phyloP scores from a whole-genome alignment of 257 asterid genomes.

The Salvia splendens region DNA sequence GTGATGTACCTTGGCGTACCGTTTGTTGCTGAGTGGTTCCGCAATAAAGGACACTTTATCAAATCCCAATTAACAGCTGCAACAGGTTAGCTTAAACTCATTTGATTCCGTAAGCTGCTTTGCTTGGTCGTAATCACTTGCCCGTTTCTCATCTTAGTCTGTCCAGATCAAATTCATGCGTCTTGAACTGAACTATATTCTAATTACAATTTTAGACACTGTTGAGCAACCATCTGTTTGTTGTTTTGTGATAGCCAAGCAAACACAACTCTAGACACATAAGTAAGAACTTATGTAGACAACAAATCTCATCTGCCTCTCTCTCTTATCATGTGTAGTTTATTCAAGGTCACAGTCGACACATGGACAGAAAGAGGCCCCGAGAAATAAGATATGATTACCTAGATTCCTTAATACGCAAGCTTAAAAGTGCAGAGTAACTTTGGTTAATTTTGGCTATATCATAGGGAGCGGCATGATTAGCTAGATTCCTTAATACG shows the following conservation, averaged over 20 bases:
- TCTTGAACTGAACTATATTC: constrained; percentile 21
- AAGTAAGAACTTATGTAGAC: too few relatives aligned
- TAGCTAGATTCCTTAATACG: too few relatives aligned
- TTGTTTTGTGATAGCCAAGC: background rate
- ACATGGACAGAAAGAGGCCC: too few relatives aligned
- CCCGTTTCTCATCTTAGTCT: constrained; percentile 18
- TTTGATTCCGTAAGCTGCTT: background rate
- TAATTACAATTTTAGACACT: constrained; percentile 1
- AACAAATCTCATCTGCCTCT: too few relatives aligned
- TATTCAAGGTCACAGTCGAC: too few relatives aligned
- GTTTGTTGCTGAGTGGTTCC: constrained; percentile 97
- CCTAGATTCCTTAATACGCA: background rate
- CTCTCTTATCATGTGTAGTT: too few relatives aligned
- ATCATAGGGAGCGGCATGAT: too few relatives aligned
- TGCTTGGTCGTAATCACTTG: constrained; percentile 14
- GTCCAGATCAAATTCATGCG: constrained; percentile 19
- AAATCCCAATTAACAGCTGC: constrained; percentile 99
- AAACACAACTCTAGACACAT: background rate
- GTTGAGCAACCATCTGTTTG: background rate
- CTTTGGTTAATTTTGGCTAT: too few relatives aligned
- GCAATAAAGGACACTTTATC: constrained; percentile 94
- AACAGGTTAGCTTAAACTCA: constrained; percentile 59
- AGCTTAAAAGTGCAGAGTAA: background rate
- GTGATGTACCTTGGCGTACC: constrained; percentile 91
- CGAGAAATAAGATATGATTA: background rate